Percentiles rank a stretch among this genome's conserved stretches.
Conservation (phyloP, 1,139 yeast species). For the Wickerhamiella pararugosa region DNA sequence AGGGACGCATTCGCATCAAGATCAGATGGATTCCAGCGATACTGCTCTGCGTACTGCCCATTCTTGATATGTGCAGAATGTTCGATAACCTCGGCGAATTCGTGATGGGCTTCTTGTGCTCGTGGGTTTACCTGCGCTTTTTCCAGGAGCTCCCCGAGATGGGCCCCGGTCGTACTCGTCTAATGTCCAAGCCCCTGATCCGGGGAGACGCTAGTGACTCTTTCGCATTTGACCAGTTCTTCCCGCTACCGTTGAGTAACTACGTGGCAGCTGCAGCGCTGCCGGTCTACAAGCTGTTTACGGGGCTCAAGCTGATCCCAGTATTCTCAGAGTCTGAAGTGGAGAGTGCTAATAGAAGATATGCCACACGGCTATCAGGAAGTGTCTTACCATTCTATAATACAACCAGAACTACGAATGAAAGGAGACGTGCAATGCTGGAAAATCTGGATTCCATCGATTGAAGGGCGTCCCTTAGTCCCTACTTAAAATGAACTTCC, state of each 20-base stretch:
- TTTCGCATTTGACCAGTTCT: constrained; percentile 13
- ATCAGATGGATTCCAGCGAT: constrained; percentile 14
- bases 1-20: constrained; percentile 12
- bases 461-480: neutral
- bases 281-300: constrained; percentile 6
- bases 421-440: constrained; percentile 15
- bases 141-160: constrained; percentile 8
- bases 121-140: constrained; percentile 15
- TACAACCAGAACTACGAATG: constrained; percentile 13
- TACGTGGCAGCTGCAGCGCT: constrained; percentile 8
- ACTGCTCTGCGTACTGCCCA: constrained; percentile 7
- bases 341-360: constrained; percentile 15
- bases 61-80: constrained; percentile 9
- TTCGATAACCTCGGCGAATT: constrained; percentile 12
- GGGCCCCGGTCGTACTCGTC: constrained; percentile 3
- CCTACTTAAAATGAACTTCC: constrained; percentile 11
- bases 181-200: constrained; percentile 4
- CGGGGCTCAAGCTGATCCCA: constrained; percentile 7
- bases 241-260: constrained; percentile 12
- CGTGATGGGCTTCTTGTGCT: constrained; percentile 12
- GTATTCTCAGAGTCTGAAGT: constrained; percentile 12
- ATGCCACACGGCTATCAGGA: constrained; percentile 15
- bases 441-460: constrained; percentile 4
- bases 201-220: constrained; percentile 16
- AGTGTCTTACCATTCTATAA: constrained; percentile 11